Evolutionary conservation across 768 basidiomycete genomes (phyloP).

Genomic region (Pleurotus tuber-regium): DNA sequence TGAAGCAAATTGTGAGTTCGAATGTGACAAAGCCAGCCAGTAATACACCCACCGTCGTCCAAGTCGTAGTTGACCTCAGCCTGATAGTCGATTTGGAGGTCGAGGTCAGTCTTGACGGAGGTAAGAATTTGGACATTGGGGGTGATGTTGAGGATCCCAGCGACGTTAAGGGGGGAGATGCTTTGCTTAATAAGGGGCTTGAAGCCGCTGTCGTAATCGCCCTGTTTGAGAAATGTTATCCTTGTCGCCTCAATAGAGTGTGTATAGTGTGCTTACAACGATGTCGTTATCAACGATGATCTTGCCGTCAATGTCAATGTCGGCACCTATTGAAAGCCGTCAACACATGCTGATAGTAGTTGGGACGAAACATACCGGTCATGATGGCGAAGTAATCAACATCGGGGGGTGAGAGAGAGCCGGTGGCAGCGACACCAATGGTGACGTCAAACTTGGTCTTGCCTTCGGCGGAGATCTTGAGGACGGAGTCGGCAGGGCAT

Average conservation of each 20-base stretch:
- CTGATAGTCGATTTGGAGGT: slow-evolving; percentile 7
- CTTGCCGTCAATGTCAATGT: slow-evolving; percentile 9
- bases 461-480: slow-evolving; percentile 14
- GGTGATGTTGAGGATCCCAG: slow-evolving; percentile 4
- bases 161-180: not conserved
- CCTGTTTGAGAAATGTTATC: too few relatives aligned
- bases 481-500: slow-evolving; percentile 10
- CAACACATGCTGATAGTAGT: not conserved
- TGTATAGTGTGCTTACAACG: too few relatives aligned
- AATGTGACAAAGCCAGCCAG: not conserved
- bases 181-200: slow-evolving; percentile 4
- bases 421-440: slow-evolving; percentile 25
- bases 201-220: slow-evolving; percentile 1
- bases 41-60: slow-evolving; percentile 1
- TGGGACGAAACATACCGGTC: slow-evolving; percentile 8
- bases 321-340: not conserved
- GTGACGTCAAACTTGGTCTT: slow-evolving; percentile 24
- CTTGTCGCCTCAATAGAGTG: too few relatives aligned
- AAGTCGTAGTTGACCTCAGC: slow-evolving; percentile 9
- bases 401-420: slow-evolving; percentile 26
- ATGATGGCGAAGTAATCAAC: slow-evolving; percentile 25
- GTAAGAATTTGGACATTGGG: slow-evolving; percentile 1
- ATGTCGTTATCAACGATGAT: slow-evolving; percentile 6
- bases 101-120: not conserved
- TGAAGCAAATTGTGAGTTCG: not conserved